Percentiles rank a stretch among this genome's conserved stretches.
Conservation (phyloP, 2,329 filamentous ascomycete genomes). For the Stachybotrys elegans region DNA sequence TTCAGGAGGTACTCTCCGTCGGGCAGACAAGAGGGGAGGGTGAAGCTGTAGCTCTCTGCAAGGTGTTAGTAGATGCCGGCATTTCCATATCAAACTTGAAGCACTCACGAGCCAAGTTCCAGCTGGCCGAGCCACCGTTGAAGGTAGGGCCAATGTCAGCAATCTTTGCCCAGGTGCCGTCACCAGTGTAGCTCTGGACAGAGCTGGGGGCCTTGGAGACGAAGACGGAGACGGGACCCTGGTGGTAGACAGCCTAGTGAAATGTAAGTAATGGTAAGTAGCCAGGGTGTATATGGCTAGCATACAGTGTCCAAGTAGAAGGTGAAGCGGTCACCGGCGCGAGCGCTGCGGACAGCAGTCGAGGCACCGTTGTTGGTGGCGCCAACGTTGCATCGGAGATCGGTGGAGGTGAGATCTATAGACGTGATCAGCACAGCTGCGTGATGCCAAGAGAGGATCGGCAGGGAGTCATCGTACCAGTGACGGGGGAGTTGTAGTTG, state of each 20-base stretch:
- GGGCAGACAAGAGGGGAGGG: conserved; percentile 46
- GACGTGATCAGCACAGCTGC: not conserved
- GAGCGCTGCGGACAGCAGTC: conserved; percentile 25
- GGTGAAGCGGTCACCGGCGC: conserved; percentile 28
- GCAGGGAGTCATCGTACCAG: conserved; percentile 9
- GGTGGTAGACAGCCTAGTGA: conserved; percentile 32
- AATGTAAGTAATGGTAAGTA: conserved; percentile 1
- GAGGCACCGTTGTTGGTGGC: conserved; percentile 19
- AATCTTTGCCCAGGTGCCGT: conserved; percentile 34
- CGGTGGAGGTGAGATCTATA: conserved; percentile 28
- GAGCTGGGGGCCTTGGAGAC: conserved; percentile 30
- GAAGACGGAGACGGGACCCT: conserved; percentile 28
- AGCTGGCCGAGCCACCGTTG: conserved; percentile 20
- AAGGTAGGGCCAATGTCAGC: conserved; percentile 31
- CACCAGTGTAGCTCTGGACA: conserved; percentile 29
- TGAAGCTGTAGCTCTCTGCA: conserved; percentile 23
- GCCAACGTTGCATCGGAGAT: conserved; percentile 33
- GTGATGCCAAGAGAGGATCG: conserved; percentile 1
- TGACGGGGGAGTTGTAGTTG: conserved; percentile 31
- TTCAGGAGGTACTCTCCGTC: conserved; percentile 55
- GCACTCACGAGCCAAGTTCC: conserved; percentile 23
- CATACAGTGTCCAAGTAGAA: conserved; percentile 27
- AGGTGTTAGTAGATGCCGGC: conserved; percentile 3
- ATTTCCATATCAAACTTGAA: not conserved
- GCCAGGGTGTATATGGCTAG: not conserved